Percentiles rank a stretch among this genome's conserved stretches.
These are phyloP conservation scores for Lathyrus tuberosus DNA, from an alignment of 306 rosid species.

Conservation along the genomic window DNA sequence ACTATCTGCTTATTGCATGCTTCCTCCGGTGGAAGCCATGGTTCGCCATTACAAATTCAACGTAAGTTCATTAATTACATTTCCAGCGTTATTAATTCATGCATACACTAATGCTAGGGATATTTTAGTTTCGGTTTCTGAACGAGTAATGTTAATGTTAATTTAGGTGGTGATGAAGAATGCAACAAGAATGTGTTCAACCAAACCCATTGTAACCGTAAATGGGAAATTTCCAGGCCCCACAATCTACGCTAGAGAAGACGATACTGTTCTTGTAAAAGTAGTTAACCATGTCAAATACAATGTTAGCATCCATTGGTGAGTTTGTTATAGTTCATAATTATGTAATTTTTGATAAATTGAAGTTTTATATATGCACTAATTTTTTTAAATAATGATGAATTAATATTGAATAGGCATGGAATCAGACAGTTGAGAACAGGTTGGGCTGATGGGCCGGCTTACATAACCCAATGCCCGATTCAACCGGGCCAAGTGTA, in stretches of 20 bases:
- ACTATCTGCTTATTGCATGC: constrained; percentile 31
- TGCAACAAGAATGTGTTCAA: constrained; percentile 55
- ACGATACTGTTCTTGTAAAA: constrained; percentile 50
- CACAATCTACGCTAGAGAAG: constrained; percentile 60
- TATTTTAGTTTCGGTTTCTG: not conserved
- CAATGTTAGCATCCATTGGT: constrained; percentile 92
- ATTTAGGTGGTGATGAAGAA: constrained; percentile 58
- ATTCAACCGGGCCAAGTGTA: constrained; percentile 70
- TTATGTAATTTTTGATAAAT: no score
- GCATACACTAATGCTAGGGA: not conserved
- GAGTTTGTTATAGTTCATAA: constrained; percentile 16
- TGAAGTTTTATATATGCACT: no score
- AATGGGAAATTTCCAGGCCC: constrained; percentile 60
- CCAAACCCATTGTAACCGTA: constrained; percentile 52
- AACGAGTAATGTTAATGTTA: not conserved
- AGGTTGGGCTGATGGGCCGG: constrained; percentile 97
- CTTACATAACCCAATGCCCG: constrained; percentile 90
- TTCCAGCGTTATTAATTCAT: not conserved
- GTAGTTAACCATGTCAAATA: constrained; percentile 77
- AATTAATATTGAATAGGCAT: constrained; percentile 57
- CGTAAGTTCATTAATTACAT: constrained; percentile 36
- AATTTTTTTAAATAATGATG: not conserved
- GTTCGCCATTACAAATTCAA: constrained; percentile 55
- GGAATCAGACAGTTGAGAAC: constrained; percentile 73
- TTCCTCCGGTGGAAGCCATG: constrained; percentile 43